Evolutionary conservation across 2,329 filamentous ascomycete genomes (phyloP), one percentile per base, ranked within the genome.

Genomic region (Phialophora macrospora): DNA sequence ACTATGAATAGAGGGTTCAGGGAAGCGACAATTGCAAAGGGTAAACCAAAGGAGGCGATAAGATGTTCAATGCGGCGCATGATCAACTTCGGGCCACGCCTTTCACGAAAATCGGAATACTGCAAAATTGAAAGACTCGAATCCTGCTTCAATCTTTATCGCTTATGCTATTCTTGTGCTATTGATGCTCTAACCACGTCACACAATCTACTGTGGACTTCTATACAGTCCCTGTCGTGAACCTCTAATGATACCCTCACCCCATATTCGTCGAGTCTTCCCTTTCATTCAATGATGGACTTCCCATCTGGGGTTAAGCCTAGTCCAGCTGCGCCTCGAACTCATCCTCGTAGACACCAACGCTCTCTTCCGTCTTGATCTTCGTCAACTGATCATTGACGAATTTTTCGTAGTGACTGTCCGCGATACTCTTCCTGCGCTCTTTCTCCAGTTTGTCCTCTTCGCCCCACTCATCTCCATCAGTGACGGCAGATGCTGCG

Each of bases 301-400:
- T 26, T 24, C 32, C 22, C 24, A 17, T 24, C 26, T 7, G n/a
- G 17, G 8, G 46, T 12, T 12, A 62, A 38, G 49, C 9, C 51
- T 70, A 72, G 51, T 87, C 84, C 26, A 83, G 75, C 71, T 83
- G 82, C 24, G 87, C 82, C 74, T 87, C 84, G 72, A 89, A 84
- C 77, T 90, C 88, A 74, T 89, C 87, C 63, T 83, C 82, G 65
- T 85, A 84, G 55, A 82, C 76, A 22, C 79, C 82, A 20, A 79
- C 77, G 34, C 81, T 80, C 41, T 77, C 71, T 4, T 73, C 80
- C 55, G 84, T 87, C 75, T 85, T 88, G 73, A 95, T 88, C 63
- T 88, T 83, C 76, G 89, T 84, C 64, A 97, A 82, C 79, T 97
- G 90, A 69, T 93, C 90, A 32, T 86, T 88, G 63, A 97, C 90